Conservation (phyloP, 306 rosid species). For the Canavalia ensiformis region DNA sequence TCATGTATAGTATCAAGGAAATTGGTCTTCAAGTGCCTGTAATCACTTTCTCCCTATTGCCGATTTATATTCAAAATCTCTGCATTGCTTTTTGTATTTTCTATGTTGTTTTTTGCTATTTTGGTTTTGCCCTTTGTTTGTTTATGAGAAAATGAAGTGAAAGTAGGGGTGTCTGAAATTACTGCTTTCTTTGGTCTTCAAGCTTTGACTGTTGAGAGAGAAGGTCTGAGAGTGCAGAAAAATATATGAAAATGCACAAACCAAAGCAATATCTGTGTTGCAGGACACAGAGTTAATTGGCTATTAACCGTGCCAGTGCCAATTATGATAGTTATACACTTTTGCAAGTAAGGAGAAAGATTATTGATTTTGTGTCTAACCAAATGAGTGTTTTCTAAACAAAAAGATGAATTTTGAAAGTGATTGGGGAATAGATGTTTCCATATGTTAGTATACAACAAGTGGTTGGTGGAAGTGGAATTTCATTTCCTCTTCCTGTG, state of each 20-base stretch:
- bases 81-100: constrained; percentile 8
- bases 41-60: constrained; percentile 39
- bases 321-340: neutral
- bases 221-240: neutral
- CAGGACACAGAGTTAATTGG: constrained; percentile 4
- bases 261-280: neutral
- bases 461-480: neutral
- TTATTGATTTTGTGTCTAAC: neutral
- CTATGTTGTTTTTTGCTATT: neutral
- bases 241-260: neutral
- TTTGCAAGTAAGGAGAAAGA: neutral
- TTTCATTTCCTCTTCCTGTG: neutral
- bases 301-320: constrained; percentile 1
- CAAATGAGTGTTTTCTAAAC: neutral
- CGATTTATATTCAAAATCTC: neutral
- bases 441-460: neutral
- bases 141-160: constrained; percentile 4
- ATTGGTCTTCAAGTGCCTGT: constrained; percentile 98
- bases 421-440: neutral
- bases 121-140: constrained; percentile 5
- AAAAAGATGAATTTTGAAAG: constrained; percentile 5
- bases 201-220: neutral
- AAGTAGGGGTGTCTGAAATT: neutral
- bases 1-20: constrained; percentile 84
- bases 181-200: constrained; percentile 2